These are phyloP conservation scores for Hypoxylon sp. DNA, from an alignment of 2,329 filamentous ascomycete genomes.

Conservation along the genomic window DNA sequence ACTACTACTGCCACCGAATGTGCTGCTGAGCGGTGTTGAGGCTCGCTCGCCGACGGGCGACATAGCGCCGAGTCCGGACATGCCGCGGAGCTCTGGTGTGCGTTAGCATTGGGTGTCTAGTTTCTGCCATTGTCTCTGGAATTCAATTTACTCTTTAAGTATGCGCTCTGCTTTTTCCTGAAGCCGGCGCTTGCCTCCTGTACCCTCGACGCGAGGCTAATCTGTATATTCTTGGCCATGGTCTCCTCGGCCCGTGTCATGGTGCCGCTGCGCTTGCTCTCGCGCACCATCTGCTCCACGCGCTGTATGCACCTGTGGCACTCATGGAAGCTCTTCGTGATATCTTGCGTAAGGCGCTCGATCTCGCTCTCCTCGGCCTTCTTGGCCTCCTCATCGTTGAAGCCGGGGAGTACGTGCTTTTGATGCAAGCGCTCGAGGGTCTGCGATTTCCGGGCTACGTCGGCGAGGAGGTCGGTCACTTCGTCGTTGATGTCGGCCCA, in stretches of 20 bases:
- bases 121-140: background rate
- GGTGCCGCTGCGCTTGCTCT: conserved; percentile 79
- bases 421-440: conserved; percentile 93
- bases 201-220: conserved; percentile 87
- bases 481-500: conserved; percentile 98
- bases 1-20: conserved; percentile 51
- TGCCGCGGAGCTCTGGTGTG: conserved; percentile 77
- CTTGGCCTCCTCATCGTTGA: conserved; percentile 94
- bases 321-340: conserved; percentile 89
- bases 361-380: conserved; percentile 90
- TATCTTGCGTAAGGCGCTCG: conserved; percentile 88
- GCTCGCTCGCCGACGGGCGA: conserved; percentile 67
- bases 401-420: conserved; percentile 96
- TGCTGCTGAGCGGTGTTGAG: conserved; percentile 61
- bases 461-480: conserved; percentile 84
- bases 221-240: conserved; percentile 97
- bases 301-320: conserved; percentile 91
- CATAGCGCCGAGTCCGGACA: conserved; percentile 72
- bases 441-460: conserved; percentile 86
- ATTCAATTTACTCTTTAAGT: conserved; percentile 83
- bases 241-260: conserved; percentile 88
- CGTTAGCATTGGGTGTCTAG: conserved; percentile 34
- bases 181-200: conserved; percentile 94
- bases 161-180: conserved; percentile 96
- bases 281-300: conserved; percentile 88